A percentile compares a stretch with the other conserved stretches of the same genome.
phyloP scores from a whole-genome alignment of 805 yeast genomes.

The Candida adriatica region DNA sequence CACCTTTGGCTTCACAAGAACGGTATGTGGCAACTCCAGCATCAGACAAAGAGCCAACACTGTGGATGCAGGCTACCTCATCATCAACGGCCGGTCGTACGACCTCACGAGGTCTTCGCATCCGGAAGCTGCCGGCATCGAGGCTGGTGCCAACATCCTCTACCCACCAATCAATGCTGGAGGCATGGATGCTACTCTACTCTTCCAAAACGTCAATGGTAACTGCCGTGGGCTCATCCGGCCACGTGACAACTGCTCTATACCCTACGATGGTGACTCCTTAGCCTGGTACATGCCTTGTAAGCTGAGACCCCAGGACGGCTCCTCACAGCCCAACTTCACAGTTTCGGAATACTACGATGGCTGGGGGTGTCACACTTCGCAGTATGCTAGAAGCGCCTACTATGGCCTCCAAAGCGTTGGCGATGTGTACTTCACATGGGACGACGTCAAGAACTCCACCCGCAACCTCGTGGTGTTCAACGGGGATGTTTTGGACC shows the following conservation, averaged over 20 bases:
- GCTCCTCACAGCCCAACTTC: slow-evolving; percentile 59
- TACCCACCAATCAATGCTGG: slow-evolving; percentile 88
- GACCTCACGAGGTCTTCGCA: slow-evolving; percentile 65
- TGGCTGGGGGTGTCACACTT: slow-evolving; percentile 92
- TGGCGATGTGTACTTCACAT: slow-evolving; percentile 80
- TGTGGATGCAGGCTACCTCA: slow-evolving; percentile 53
- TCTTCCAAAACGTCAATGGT: slow-evolving; percentile 89
- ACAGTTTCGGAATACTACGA: slow-evolving; percentile 52
- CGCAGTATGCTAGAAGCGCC: slow-evolving; percentile 56
- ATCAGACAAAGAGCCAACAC: slow-evolving; percentile 53
- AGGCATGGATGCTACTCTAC: slow-evolving; percentile 74
- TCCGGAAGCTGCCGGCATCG: slow-evolving; percentile 77
- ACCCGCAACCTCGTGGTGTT: slow-evolving; percentile 78
- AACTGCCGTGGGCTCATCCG: slow-evolving; percentile 74
- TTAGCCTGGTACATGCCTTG: slow-evolving; percentile 98
- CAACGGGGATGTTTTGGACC: slow-evolving; percentile 83
- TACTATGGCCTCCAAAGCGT: slow-evolving; percentile 52
- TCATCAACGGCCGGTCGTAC: slow-evolving; percentile 79
- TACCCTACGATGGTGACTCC: slow-evolving; percentile 58
- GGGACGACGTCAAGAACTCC: slow-evolving; percentile 75
- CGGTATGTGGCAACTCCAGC: slow-evolving; percentile 55
- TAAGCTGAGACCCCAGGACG: slow-evolving; percentile 60
- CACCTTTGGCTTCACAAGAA: slow-evolving; percentile 83
- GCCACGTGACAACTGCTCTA: slow-evolving; percentile 62
- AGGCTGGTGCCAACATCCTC: slow-evolving; percentile 60